phyloP scores from a whole-genome alignment of 176 grass and related monocot genomes.

The Dendrocalamus sinicus region DNA sequence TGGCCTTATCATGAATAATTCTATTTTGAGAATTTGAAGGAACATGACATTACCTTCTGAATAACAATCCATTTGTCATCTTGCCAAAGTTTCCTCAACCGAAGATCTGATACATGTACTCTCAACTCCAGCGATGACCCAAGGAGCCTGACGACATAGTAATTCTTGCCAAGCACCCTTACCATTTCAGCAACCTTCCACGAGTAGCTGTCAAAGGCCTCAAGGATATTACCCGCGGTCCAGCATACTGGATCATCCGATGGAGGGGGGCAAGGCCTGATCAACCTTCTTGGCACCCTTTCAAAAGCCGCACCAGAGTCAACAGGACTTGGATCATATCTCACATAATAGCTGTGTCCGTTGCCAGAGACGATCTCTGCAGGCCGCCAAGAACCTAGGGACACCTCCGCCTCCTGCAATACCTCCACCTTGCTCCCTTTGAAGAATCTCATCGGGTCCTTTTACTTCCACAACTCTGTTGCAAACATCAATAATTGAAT shows the following conservation, averaged over 20 bases:
- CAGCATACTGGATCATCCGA: slow-evolving; percentile 37
- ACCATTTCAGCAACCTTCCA: slow-evolving; percentile 68
- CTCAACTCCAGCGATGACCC: slow-evolving; percentile 56
- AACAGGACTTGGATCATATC: slow-evolving; percentile 41
- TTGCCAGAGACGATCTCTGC: slow-evolving; percentile 68
- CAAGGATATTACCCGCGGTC: slow-evolving; percentile 51
- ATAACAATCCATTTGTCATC: slow-evolving; percentile 68
- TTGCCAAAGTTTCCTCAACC: slow-evolving; percentile 58
- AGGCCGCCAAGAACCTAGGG: slow-evolving; percentile 61
- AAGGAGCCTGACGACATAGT: slow-evolving; percentile 58
- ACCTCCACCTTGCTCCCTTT: slow-evolving; percentile 72
- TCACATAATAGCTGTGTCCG: slow-evolving; percentile 49
- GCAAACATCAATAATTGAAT: not conserved
- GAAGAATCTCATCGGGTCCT: slow-evolving; percentile 50
- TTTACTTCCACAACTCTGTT: slow-evolving; percentile 31
- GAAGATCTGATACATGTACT: slow-evolving; percentile 36
- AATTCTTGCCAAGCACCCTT: slow-evolving; percentile 42
- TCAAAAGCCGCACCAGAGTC: slow-evolving; percentile 44
- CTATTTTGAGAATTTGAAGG: slow-evolving; percentile 4
- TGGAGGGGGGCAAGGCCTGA: slow-evolving; percentile 54
- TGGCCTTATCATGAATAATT: slow-evolving; percentile 19
- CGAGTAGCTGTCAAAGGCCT: slow-evolving; percentile 65
- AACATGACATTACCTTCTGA: slow-evolving; percentile 67
- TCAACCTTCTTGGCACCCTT: slow-evolving; percentile 57
- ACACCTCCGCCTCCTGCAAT: slow-evolving; percentile 50